Conservation (phyloP, 2,329 filamentous ascomycete species). For the Neofusicoccum cordaticola region DNA sequence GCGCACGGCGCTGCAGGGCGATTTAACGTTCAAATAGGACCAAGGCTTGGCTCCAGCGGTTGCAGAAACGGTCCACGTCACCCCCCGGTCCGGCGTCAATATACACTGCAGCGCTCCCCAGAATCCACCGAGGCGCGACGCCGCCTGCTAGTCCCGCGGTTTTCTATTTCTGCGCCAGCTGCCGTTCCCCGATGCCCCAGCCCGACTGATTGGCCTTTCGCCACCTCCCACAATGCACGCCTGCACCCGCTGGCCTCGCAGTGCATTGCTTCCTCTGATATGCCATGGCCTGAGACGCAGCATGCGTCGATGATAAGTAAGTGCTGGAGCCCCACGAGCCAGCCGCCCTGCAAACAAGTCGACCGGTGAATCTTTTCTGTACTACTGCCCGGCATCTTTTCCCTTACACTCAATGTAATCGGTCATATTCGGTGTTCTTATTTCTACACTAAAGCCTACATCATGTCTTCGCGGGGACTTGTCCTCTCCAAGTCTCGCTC, state of each 20-base stretch:
- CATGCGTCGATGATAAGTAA: slow-evolving; percentile 18
- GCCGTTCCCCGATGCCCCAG: slow-evolving; percentile 13
- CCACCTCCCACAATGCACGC: slow-evolving; percentile 10
- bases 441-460: background rate
- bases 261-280: slow-evolving; percentile 1
- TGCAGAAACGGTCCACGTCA: slow-evolving; percentile 30
- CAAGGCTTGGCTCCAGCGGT: slow-evolving; percentile 11
- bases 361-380: background rate
- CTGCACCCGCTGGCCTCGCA: slow-evolving; percentile 14
- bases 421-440: background rate
- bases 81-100: slow-evolving; percentile 25
- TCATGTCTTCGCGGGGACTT: slow-evolving; percentile 11
- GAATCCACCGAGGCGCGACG: background rate
- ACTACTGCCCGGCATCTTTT: slow-evolving; percentile 3
- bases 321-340: slow-evolving; percentile 13
- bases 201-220: slow-evolving; percentile 14
- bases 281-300: slow-evolving; percentile 10
- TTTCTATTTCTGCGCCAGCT: slow-evolving; percentile 7
- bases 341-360: slow-evolving; percentile 4
- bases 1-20: slow-evolving; percentile 7
- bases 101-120: slow-evolving; percentile 22
- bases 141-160: background rate
- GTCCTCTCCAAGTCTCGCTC: slow-evolving; percentile 32
- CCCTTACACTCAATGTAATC: slow-evolving; percentile 13
- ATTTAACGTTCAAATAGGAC: slow-evolving; percentile 16